A percentile compares a stretch with the other conserved stretches of the same genome.
phyloP scores from a whole-genome alignment of 1,284 basidiomycete species.

The Cystobasidium slooffiae region DNA sequence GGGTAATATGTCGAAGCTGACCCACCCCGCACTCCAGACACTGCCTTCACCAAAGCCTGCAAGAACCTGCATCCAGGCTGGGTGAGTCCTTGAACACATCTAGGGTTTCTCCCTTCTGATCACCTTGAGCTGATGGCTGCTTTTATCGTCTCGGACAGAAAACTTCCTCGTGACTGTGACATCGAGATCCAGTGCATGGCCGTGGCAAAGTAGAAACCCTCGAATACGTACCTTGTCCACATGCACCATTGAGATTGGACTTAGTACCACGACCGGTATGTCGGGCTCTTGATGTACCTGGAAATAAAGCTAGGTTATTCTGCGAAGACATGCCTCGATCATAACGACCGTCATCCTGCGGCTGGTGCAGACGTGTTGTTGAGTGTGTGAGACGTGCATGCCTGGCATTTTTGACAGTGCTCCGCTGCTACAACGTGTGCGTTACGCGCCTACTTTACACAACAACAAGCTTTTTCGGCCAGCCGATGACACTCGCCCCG shows the following conservation, averaged over 20 bases:
- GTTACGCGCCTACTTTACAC: too few species aligned
- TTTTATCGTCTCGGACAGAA: background rate
- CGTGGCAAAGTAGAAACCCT: slow-evolving; percentile 2
- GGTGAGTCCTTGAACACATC: slow-evolving; percentile 3
- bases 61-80: slow-evolving; percentile 42
- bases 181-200: slow-evolving; percentile 39
- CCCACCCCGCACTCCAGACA: slow-evolving; percentile 10
- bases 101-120: background rate
- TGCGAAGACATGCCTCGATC: too few species aligned
- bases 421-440: too few species aligned
- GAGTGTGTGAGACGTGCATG: too few species aligned
- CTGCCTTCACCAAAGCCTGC: slow-evolving; percentile 31
- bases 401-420: too few species aligned
- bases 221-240: background rate
- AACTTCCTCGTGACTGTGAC: slow-evolving; percentile 22
- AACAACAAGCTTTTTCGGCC: too few species aligned
- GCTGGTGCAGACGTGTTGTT: too few species aligned
- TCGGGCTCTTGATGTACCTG: too few species aligned
- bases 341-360: too few species aligned
- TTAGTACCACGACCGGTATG: background rate
- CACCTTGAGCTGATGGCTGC: background rate
- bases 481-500: too few species aligned
- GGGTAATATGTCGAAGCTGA: background rate
- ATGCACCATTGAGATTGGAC: background rate
- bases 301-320: too few species aligned